Evolutionary conservation across 2,329 filamentous ascomycete species (phyloP), one percentile per base, ranked within the genome.

Genomic region (Coleophoma crateriformis): DNA sequence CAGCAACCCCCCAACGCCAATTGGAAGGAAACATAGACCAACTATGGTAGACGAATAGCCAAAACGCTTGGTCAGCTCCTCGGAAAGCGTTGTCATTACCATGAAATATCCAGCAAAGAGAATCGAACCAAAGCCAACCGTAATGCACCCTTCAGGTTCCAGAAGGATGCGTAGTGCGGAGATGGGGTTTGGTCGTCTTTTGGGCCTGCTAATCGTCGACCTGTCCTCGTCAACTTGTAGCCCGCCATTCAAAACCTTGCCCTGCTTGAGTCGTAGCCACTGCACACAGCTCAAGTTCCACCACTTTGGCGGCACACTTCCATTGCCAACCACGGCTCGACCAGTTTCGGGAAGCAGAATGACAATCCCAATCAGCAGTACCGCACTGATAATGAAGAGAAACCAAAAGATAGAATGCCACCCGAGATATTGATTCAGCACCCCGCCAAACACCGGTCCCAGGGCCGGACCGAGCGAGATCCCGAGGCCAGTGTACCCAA

Each of bases 401-500:
- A 75, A 73, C 72, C 73, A 77, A 51, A 78, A 79, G 4, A 77
- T 68, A 1, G 65, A 63, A 44, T 66, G 62, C 74, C 75, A 78
- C 1, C 73, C 74, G 0, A 76, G 55, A 33, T 64, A 63, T 33
- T 71, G 65, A 1, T 66, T 65, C 0, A 78, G 48, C 0, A 68
- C 52, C n/a, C 74, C 75, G 0, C 74, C 74, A 7, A 78, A 66
- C 0, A 74, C 64, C 0, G 76, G 75, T 0, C 71, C 73, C 4
- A 76, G 54, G 0, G 70, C 69, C 2, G 71, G 71, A 0, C 65
- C 70, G 2, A 73, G 58, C 6, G 42, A 34, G 40, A 41, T 39
- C 13, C 41, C 80, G 81, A 59, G 84, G 81, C 4, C 78, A 15
- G 81, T 78, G 52, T 81, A 76, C 44, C 79, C 84, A 68, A 90